These are phyloP conservation scores for Gonium pectorale DNA, from an alignment of 139 green algal genomes.

Conservation along the genomic window DNA sequence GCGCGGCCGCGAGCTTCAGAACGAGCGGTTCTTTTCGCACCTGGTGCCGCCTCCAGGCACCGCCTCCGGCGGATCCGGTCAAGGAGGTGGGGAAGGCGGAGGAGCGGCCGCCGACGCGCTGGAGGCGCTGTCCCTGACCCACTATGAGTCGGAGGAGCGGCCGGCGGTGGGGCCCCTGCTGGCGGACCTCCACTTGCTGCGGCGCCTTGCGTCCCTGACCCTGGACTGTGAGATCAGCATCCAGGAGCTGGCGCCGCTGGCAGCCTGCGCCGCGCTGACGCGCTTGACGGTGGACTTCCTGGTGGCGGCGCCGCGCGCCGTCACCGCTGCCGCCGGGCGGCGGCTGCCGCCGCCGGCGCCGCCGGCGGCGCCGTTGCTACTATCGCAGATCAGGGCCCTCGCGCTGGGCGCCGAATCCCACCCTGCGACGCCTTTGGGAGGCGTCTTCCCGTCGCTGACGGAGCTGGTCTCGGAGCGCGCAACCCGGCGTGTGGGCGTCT, in stretches of 20 bases:
- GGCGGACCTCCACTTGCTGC: neutral
- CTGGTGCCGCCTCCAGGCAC: neutral
- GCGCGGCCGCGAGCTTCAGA: conserved; percentile 10
- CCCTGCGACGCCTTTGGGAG: neutral
- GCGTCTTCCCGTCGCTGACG: neutral
- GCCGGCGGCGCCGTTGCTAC: neutral
- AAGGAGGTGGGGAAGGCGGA: neutral
- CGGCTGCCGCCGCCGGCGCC: neutral
- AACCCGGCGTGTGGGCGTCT: conserved; percentile 16
- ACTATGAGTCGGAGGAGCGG: conserved; percentile 39
- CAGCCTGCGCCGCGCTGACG: neutral
- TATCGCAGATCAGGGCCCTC: conserved; percentile 5
- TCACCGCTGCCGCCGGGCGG: neutral
- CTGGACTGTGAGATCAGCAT: conserved; percentile 41
- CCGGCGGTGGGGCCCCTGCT: conserved; percentile 30
- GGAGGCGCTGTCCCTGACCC: conserved; percentile 24
- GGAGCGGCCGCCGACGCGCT: neutral
- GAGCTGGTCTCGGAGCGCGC: neutral
- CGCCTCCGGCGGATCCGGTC: neutral
- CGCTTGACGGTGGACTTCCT: conserved; percentile 11
- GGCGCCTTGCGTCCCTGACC: neutral
- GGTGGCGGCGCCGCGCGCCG: neutral
- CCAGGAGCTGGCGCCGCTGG: conserved; percentile 17
- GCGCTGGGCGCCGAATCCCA: conserved; percentile 28
- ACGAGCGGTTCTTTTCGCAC: neutral